phyloP scores from a whole-genome alignment of 768 basidiomycete species.

The Mrakia blollopis region DNA sequence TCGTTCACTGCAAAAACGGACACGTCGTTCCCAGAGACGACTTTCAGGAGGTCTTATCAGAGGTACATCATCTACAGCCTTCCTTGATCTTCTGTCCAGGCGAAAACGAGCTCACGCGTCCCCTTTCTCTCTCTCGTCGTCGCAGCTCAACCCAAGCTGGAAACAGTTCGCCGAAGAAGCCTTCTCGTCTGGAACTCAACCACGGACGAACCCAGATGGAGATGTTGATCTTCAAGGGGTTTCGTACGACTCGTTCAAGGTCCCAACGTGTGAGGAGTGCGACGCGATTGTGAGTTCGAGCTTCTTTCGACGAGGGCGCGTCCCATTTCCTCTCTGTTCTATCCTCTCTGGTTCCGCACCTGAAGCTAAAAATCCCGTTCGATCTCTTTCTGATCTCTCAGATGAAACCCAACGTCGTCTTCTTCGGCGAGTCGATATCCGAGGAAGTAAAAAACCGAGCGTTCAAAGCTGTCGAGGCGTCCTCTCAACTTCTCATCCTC shows the following conservation, averaged over 20 bases:
- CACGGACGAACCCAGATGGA: slow-evolving; percentile 86
- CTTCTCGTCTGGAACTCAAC: slow-evolving; percentile 49
- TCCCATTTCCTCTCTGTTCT: not conserved
- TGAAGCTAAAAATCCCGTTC: slow-evolving; percentile 60
- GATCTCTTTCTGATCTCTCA: slow-evolving; percentile 67
- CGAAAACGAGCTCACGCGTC: too few relatives aligned
- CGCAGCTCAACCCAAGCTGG: slow-evolving; percentile 72
- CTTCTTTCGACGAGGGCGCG: not conserved
- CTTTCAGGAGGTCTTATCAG: slow-evolving; percentile 64
- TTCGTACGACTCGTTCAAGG: slow-evolving; percentile 67
- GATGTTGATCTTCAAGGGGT: slow-evolving; percentile 81
- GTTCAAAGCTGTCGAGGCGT: slow-evolving; percentile 54
- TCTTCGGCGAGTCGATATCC: slow-evolving; percentile 73
- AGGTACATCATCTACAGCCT: not conserved
- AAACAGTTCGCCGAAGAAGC: slow-evolving; percentile 56
- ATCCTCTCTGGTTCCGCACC: not conserved
- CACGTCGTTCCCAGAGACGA: slow-evolving; percentile 62
- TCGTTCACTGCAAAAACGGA: slow-evolving; percentile 69
- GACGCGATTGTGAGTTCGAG: slow-evolving; percentile 45
- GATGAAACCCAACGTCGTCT: slow-evolving; percentile 24
- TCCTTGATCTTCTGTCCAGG: too few relatives aligned
- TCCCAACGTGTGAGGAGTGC: slow-evolving; percentile 73
- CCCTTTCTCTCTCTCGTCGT: slow-evolving; percentile 34
- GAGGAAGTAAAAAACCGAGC: slow-evolving; percentile 62
- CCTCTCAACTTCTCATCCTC: slow-evolving; percentile 68